A percentile compares a stretch with the other conserved stretches of the same genome.
phyloP scores from a whole-genome alignment of 78 protist species.

The Guillardia theta region DNA sequence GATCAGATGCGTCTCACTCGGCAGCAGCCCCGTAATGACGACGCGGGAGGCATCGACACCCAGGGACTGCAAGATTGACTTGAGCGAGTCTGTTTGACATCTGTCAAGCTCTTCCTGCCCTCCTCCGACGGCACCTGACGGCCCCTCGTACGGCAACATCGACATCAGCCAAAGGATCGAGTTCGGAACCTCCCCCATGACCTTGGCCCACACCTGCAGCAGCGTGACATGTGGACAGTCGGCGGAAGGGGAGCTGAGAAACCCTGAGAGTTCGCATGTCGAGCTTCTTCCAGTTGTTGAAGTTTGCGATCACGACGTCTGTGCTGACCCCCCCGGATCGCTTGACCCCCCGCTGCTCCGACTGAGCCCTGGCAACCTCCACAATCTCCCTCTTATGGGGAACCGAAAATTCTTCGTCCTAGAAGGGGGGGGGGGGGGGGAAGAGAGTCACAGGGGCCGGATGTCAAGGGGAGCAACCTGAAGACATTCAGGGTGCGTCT shows the following conservation, averaged over 20 bases:
- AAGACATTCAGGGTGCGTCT: not conserved
- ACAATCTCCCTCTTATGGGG: too few species aligned
- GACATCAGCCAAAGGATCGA: not conserved
- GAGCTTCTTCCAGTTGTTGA: not conserved
- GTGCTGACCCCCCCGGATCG: too few species aligned
- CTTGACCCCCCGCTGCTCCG: too few species aligned
- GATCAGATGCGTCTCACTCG: too few species aligned
- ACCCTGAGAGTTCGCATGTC: not conserved
- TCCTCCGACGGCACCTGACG: too few species aligned
- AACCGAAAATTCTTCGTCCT: too few species aligned
- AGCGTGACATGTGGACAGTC: too few species aligned
- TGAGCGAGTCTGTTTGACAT: not conserved
- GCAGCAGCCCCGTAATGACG: too few species aligned
- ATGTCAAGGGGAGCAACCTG: not conserved
- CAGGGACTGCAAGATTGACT: not conserved
- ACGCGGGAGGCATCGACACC: too few species aligned
- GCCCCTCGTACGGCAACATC: not conserved
- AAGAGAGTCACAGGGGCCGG: not conserved
- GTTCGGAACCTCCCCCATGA: not conserved
- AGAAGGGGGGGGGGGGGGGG: not conserved
- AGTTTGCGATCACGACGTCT: not conserved
- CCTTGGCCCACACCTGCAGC: not conserved
- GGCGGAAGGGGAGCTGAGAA: too few species aligned
- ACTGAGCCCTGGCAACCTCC: too few species aligned
- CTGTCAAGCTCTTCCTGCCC: too few species aligned